Conservation (phyloP, 768 basidiomycete genomes). For the Tubosaeta sp. region DNA sequence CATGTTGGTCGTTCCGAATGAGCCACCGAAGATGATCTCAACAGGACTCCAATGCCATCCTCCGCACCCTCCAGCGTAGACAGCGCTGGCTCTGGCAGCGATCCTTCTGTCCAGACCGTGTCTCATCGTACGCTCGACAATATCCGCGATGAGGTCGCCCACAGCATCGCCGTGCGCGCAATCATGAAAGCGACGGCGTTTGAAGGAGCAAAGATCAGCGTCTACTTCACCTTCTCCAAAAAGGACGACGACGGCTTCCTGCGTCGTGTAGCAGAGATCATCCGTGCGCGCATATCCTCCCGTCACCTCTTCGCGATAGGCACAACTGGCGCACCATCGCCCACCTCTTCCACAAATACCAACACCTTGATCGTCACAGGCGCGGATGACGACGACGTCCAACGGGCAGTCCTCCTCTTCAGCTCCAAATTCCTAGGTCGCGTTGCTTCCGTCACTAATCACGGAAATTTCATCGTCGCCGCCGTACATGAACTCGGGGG, state of each 20-base stretch:
- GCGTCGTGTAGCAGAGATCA: conserved; percentile 45
- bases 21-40: too few relatives aligned
- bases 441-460: conserved; percentile 37
- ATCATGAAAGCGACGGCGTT: conserved; percentile 45
- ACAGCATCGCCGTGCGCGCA: conserved; percentile 51
- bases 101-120: conserved; percentile 1
- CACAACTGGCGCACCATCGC: conserved; percentile 38
- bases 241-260: conserved; percentile 55
- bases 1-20: conserved; percentile 1
- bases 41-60: conserved; percentile 14
- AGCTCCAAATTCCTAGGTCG: conserved; percentile 69
- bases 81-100: conserved; percentile 2
- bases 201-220: conserved; percentile 56
- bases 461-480: conserved; percentile 37
- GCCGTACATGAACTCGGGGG: conserved; percentile 51
- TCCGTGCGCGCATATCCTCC: conserved; percentile 39
- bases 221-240: conserved; percentile 57
- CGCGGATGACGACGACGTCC: conserved; percentile 52
- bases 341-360: conserved; percentile 22
- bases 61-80: conserved; percentile 25
- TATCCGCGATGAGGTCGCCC: conserved; percentile 56
- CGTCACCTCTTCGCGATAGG: conserved; percentile 54
- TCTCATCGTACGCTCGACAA: conserved; percentile 50
- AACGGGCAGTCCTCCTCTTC: conserved; percentile 61
- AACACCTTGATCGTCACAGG: conserved; percentile 57